phyloP scores from a whole-genome alignment of 2,329 filamentous ascomycete species.

The Chaetomium sp. region DNA sequence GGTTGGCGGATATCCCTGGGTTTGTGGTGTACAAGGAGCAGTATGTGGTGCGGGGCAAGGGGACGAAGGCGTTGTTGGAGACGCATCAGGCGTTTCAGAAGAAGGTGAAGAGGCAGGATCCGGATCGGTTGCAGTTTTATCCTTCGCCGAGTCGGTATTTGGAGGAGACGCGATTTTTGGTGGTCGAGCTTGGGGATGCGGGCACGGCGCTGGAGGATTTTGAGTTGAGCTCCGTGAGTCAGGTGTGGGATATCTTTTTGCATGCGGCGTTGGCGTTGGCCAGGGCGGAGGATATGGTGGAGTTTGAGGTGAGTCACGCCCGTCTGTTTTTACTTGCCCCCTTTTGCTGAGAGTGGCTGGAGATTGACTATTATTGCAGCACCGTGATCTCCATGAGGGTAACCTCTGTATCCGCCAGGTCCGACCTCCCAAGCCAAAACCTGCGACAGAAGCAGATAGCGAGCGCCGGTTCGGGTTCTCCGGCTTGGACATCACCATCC shows the following conservation, averaged over 20 bases:
- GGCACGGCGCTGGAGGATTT: conserved; percentile 55
- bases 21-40: conserved; percentile 61
- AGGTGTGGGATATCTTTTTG: conserved; percentile 59
- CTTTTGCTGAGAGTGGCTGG: not conserved
- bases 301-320: conserved; percentile 48
- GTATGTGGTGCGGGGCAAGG: conserved; percentile 52
- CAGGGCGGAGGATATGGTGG: conserved; percentile 49
- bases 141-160: conserved; percentile 55
- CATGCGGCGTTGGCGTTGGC: conserved; percentile 54
- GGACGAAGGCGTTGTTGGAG: conserved; percentile 47
- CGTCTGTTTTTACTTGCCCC: not conserved
- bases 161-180: conserved; percentile 51
- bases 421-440: conserved; percentile 26
- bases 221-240: conserved; percentile 39
- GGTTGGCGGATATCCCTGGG: conserved; percentile 56
- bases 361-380: conserved; percentile 32
- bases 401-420: conserved; percentile 53
- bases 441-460: conserved; percentile 19
- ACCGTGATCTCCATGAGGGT: conserved; percentile 60
- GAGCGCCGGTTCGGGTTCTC: conserved; percentile 49
- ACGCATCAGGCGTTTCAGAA: conserved; percentile 55
- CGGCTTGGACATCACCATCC: conserved; percentile 56
- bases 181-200: conserved; percentile 58
- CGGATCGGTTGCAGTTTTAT: conserved; percentile 53
- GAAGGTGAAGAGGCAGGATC: conserved; percentile 48